phyloP scores from a whole-genome alignment of 495 filamentous ascomycete species.

The Lichenothelia convexa region DNA sequence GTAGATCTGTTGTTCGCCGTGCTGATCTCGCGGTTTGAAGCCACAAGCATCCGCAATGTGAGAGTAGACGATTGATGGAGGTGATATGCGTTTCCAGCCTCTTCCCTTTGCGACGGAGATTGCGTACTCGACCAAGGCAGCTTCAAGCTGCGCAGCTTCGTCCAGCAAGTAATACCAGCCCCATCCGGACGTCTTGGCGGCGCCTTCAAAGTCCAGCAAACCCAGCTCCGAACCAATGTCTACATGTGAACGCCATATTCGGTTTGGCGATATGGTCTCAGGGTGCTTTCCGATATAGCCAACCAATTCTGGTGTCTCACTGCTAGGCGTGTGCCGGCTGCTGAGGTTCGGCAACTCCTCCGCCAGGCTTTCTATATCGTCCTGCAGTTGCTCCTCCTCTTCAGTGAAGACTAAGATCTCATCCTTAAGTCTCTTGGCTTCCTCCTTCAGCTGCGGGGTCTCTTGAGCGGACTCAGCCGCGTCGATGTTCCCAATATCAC shows the following conservation, averaged over 20 bases:
- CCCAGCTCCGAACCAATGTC: conserved; percentile 65
- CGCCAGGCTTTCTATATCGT: conserved; percentile 58
- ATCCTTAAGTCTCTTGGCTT: conserved; percentile 53
- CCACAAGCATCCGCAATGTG: conserved; percentile 83
- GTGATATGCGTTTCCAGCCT: conserved; percentile 60
- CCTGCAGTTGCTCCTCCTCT: conserved; percentile 37
- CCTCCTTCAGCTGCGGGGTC: conserved; percentile 41
- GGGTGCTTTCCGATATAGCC: conserved; percentile 64
- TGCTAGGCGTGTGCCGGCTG: conserved; percentile 53
- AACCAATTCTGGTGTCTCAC: conserved; percentile 36
- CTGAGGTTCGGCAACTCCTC: conserved; percentile 75
- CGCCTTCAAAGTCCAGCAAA: conserved; percentile 68
- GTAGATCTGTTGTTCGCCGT: conserved; percentile 86
- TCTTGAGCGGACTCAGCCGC: no score
- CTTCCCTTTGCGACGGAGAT: conserved; percentile 45
- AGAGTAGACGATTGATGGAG: conserved; percentile 79
- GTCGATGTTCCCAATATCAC: no score
- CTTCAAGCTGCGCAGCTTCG: conserved; percentile 78
- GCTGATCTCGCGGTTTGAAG: conserved; percentile 78
- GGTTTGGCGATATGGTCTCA: conserved; percentile 29
- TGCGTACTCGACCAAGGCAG: conserved; percentile 78
- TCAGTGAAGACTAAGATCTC: conserved; percentile 39
- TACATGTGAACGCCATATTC: conserved; percentile 49
- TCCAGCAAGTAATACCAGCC: conserved; percentile 91
- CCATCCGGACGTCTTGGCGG: conserved; percentile 69